Base-by-base conservation (phyloP, 768 basidiomycete species). In the Suillus hirtellus region DNA sequence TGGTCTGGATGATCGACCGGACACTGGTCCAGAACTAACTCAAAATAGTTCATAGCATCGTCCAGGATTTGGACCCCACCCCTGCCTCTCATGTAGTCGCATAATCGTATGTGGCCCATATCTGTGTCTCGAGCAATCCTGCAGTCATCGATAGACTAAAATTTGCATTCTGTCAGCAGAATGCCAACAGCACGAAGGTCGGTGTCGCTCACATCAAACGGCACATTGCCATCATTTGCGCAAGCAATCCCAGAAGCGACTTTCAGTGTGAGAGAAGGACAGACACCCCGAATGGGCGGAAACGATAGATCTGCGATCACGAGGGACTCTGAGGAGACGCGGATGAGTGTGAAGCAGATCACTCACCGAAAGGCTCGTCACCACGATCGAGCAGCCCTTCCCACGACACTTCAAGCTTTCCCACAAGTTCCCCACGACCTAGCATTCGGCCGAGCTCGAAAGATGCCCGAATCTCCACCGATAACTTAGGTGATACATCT, bases 361-460 rank as follows among this genome's bases (percentile, higher is more conserved):
- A n/a, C 52, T 34, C 19, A 53, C 52, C 52, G 31, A 53, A 53
- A 35, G 31, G 52, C 19, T 53, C 19, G 10, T 34, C 34, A 34
- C 19, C 52, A 19, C 17, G 52, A 35, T 53, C 5, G 31, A 53
- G 52, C 31, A 53, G 34, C 52, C 19, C 34, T 19, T 53, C 31
- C 52, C 31, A 53, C 6, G 19, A 34, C 17, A 12, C n/a, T 53
- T 53, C 31, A 53, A 53, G 19, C 19, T 35, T 53, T 53, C 52
- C 52, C 0, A 53, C 6, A 6, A 53, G 31, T 53, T 53, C 31
- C 11, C 52, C 52, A n/a, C 19, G 31, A 31, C 52, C 52, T n/a
- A 53, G 31, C 52, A 53, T 53, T 53, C 52, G 34, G 10, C 52
- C 19, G 31, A 53, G 52, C 31, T 53, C 52, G 7, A 53, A 53